Base-by-base conservation (phyloP, 163 green algal genomes). In the Chlamydomonas reinhardtii region DNA sequence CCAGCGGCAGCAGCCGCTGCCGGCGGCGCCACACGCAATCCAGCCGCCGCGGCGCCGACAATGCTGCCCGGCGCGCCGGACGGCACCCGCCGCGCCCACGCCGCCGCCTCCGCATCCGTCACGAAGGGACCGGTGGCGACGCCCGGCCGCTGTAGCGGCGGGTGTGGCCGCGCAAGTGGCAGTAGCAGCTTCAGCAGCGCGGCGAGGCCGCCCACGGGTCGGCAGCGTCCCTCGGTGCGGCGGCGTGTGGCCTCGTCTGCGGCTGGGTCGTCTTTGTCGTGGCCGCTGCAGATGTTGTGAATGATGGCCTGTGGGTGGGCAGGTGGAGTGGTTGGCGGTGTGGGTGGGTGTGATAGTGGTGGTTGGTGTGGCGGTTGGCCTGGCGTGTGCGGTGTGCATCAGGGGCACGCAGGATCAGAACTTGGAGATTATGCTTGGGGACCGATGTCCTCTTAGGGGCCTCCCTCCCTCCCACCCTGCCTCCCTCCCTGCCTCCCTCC, bases 151-250 rank as follows among this genome's bases (percentile, higher is more conserved):
- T 1, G 19, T 22, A 65, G 59, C 59, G 59, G 59, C 59, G 11
- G 59, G 22, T 29, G 24, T 22, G 59, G 59, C 59, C 59, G 59
- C 59, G 69, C 34, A 15, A 77, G 79, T 4, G 61, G 32, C 68
- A 80, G 70, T 37, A 87, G 56, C 56, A 87, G 35, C 29, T 52
- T 31, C 4, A 87, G 37, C 35, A 87, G 81, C 37, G 74, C 81
- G 3, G 27, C 8, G 4, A 87, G 81, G 59, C 70, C 70, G 48
- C 48, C 48, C 6, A 2, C 69, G 24, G 76, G 43, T 34, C 56
- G 31, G 12, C 54, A 31, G 52, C 48, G 14, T 34, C 74, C 74
- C 20, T 25, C 52, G 56, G n/a, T 34, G 31, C 32, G 25, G 32
- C 43, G 25, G 74, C 32, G 19, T 0, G 31, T 48, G 32, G 66